Conservation (phyloP, 1,284 basidiomycete genomes). For the Apiotrichum sp. region DNA sequence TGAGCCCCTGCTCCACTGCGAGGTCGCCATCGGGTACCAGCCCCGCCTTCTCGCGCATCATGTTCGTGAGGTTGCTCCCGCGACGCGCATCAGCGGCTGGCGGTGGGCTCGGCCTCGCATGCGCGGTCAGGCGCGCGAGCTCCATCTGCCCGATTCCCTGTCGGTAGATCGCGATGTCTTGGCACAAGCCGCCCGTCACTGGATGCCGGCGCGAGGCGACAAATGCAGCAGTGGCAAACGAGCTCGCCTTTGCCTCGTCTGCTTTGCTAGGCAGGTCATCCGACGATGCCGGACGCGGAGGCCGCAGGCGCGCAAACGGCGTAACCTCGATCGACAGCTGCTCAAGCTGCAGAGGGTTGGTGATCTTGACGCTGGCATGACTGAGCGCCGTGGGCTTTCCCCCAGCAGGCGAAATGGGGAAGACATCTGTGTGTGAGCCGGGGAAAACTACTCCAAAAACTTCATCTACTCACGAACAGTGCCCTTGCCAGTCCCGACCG, state of each 20-base stretch:
- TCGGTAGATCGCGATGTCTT: constrained; percentile 33
- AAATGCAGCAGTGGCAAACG: constrained; percentile 18
- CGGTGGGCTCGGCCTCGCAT: neutral
- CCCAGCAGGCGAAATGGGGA: constrained; percentile 68
- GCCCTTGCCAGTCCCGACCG: constrained; percentile 54
- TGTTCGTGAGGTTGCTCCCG: constrained; percentile 38
- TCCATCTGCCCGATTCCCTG: constrained; percentile 20
- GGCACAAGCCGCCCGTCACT: constrained; percentile 16
- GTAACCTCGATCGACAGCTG: constrained; percentile 54
- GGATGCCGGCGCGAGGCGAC: constrained; percentile 15
- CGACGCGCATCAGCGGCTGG: constrained; percentile 4
- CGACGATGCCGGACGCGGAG: neutral
- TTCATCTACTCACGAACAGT: constrained; percentile 45
- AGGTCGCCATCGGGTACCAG: constrained; percentile 47
- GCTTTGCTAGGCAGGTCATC: constrained; percentile 2
- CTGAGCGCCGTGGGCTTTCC: constrained; percentile 61
- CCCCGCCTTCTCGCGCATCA: constrained; percentile 32
- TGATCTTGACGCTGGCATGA: constrained; percentile 57
- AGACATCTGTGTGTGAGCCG: constrained; percentile 55
- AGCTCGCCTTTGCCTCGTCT: constrained; percentile 3
- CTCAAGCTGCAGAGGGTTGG: constrained; percentile 55
- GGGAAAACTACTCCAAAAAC: too few relatives aligned
- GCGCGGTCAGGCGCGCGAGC: constrained; percentile 19
- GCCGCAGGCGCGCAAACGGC: constrained; percentile 55
- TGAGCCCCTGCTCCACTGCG: constrained; percentile 52